Conservation (phyloP, 768 basidiomycete genomes). For the Paxillus involutus region DNA sequence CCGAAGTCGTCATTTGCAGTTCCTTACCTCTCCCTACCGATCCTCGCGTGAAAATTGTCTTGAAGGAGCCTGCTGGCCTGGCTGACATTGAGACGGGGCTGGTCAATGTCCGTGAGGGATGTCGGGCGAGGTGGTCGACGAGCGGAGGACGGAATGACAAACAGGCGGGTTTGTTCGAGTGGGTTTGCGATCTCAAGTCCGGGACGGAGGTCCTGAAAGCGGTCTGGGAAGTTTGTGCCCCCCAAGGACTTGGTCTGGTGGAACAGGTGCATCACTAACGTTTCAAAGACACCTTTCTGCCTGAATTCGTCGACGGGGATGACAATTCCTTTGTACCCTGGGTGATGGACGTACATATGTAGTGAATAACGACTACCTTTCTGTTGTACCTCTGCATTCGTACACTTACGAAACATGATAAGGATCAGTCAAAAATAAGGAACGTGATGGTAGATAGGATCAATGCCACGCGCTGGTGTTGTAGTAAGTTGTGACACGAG, state of each 20-base stretch:
- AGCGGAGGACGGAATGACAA: constrained; percentile 16
- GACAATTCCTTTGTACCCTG: no score
- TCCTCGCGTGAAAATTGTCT: constrained; percentile 24
- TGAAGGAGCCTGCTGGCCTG: constrained; percentile 26
- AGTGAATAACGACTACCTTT: no score
- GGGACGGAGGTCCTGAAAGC: constrained; percentile 27
- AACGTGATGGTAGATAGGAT: no score
- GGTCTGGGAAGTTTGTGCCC: constrained; percentile 29
- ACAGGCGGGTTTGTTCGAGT: constrained; percentile 26
- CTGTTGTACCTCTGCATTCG: no score
- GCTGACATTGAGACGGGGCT: constrained; percentile 18
- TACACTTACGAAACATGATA: no score
- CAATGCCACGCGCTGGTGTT: no score
- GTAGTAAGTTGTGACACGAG: no score
- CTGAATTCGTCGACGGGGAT: no score
- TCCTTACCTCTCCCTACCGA: constrained; percentile 28
- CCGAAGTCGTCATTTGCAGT: constrained; percentile 22
- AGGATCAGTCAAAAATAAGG: no score
- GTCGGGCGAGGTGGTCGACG: constrained; percentile 21
- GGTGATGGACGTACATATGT: no score
- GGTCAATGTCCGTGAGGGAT: constrained; percentile 9
- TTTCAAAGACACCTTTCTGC: no score
- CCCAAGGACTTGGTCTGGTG: constrained; percentile 14
- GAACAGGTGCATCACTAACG: constrained; percentile 7
- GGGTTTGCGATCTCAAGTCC: constrained; percentile 25